phyloP scores from a whole-genome alignment of 371 early-diverging fungal species.

The Mortierella sp. region DNA sequence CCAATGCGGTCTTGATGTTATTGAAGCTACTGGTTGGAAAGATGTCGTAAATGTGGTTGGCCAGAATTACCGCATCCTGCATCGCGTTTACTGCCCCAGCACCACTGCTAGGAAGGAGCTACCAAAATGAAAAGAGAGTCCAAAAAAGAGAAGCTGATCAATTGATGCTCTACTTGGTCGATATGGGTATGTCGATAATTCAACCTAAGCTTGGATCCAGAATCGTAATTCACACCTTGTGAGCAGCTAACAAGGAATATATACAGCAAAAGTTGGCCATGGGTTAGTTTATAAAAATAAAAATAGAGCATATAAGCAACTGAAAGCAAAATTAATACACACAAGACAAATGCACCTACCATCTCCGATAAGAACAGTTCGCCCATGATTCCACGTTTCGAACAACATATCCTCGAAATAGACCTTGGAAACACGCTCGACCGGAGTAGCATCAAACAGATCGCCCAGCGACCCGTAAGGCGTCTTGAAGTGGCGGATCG shows the following conservation, averaged over 20 bases:
- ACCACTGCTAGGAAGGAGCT: not conserved
- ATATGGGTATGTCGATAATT: too few species aligned
- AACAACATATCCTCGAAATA: constrained; percentile 35
- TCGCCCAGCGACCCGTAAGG: constrained; percentile 19
- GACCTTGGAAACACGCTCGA: constrained; percentile 22
- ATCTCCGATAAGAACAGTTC: constrained; percentile 39
- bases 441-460: constrained; percentile 27
- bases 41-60: not conserved
- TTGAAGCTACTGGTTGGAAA: not conserved
- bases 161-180: too few species aligned
- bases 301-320: not conserved
- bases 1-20: not conserved
- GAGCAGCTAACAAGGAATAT: not conserved
- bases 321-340: not conserved
- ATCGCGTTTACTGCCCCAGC: not conserved
- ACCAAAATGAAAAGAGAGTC: not conserved
- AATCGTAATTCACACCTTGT: not conserved
- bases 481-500: constrained; percentile 22
- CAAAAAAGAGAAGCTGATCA: not conserved
- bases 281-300: too few species aligned
- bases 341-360: constrained; percentile 3
- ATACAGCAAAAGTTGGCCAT: too few species aligned
- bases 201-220: not conserved
- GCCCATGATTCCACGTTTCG: constrained; percentile 39
- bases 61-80: not conserved